phyloP scores from a whole-genome alignment of 2,329 filamentous ascomycete genomes.

The Aspergillus carbonarius region DNA sequence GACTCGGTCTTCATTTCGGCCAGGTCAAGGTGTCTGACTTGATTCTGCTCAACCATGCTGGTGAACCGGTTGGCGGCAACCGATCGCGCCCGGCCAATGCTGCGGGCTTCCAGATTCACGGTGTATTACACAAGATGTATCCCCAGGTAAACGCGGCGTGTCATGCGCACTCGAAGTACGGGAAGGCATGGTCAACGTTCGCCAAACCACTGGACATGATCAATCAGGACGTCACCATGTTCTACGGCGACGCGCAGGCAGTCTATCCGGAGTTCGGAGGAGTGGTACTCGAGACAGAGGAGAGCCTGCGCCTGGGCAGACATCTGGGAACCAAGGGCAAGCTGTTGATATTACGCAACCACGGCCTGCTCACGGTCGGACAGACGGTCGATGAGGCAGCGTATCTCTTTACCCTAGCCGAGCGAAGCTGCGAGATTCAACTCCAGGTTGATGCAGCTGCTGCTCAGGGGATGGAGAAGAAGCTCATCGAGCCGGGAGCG shows the following conservation, averaged over 20 bases:
- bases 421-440: conserved; percentile 68
- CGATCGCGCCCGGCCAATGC: conserved; percentile 42
- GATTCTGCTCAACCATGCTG: conserved; percentile 46
- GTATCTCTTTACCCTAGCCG: conserved; percentile 67
- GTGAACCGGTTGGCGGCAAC: conserved; percentile 41
- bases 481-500: conserved; percentile 56
- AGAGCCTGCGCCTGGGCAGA: conserved; percentile 63
- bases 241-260: conserved; percentile 52
- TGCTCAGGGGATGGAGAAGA: conserved; percentile 51
- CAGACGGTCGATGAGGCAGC: conserved; percentile 71
- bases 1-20: conserved; percentile 7
- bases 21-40: conserved; percentile 39
- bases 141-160: conserved; percentile 48
- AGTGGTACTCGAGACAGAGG: conserved; percentile 57
- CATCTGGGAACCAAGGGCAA: conserved; percentile 60
- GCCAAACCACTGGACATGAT: conserved; percentile 45
- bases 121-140: conserved; percentile 56
- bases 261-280: conserved; percentile 18
- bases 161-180: conserved; percentile 47
- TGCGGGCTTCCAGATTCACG: conserved; percentile 50
- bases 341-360: conserved; percentile 67
- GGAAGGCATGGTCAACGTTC: conserved; percentile 45
- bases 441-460: conserved; percentile 67
- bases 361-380: conserved; percentile 70
- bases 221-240: conserved; percentile 56